phyloP scores from a whole-genome alignment of 2,329 filamentous ascomycete species.

The Botrytis elliptica region DNA sequence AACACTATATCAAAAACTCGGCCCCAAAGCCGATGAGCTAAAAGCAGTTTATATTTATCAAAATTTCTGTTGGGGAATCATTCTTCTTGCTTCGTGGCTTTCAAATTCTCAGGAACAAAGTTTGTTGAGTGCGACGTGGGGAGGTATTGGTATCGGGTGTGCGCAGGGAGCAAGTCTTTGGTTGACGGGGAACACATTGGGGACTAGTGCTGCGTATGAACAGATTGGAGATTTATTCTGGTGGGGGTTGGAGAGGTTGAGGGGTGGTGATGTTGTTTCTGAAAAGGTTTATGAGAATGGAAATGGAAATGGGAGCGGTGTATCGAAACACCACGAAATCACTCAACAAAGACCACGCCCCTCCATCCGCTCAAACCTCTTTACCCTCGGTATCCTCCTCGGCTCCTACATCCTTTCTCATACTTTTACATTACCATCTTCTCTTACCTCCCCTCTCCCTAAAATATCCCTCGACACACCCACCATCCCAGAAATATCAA shows the following conservation, averaged over 20 bases:
- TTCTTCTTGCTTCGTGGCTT: conserved; percentile 20
- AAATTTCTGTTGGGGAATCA: conserved; percentile 25
- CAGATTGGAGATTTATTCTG: conserved; percentile 57
- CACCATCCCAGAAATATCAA: neutral
- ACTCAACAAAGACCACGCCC: neutral
- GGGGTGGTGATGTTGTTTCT: neutral
- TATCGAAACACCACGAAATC: neutral
- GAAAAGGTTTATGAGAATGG: neutral
- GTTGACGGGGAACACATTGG: conserved; percentile 53
- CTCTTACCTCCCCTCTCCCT: conserved; percentile 13
- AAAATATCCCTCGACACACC: neutral
- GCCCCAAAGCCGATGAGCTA: conserved; percentile 11
- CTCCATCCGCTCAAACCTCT: conserved; percentile 34
- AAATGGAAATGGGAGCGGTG: neutral
- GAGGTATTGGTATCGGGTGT: conserved; percentile 57
- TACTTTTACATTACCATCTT: conserved; percentile 20
- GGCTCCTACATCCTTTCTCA: conserved; percentile 44
- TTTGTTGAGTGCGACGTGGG: conserved; percentile 40
- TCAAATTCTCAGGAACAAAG: conserved; percentile 15
- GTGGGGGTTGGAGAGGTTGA: conserved; percentile 27
- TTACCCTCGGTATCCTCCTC: conserved; percentile 51
- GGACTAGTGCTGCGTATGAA: conserved; percentile 61
- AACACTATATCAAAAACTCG: conserved; percentile 29
- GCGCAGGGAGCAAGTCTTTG: conserved; percentile 58
- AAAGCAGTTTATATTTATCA: conserved; percentile 27